Conservation (phyloP, 768 basidiomycete species). For the Botryobasidium botryosum region DNA sequence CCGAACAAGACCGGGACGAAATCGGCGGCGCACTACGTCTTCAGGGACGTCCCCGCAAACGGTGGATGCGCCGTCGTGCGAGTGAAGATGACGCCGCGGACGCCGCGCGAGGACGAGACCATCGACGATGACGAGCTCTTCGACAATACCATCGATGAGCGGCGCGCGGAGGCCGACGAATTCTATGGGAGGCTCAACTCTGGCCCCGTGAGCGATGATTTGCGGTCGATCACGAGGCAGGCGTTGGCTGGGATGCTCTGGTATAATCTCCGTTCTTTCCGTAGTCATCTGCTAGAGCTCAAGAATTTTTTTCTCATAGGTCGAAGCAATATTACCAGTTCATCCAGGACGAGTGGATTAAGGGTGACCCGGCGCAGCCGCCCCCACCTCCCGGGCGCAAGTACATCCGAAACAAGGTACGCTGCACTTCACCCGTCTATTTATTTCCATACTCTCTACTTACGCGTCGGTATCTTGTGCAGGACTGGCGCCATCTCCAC, state of each 20-base stretch:
- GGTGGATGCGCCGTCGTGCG: slow-evolving; percentile 93
- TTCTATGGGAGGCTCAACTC: slow-evolving; percentile 70
- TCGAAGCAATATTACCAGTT: slow-evolving; percentile 95
- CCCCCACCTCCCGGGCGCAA: slow-evolving; percentile 82
- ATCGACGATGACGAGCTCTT: slow-evolving; percentile 76
- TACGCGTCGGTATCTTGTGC: slow-evolving; percentile 11
- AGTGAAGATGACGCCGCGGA: slow-evolving; percentile 68
- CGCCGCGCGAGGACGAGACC: slow-evolving; percentile 53
- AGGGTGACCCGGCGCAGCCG: slow-evolving; percentile 88
- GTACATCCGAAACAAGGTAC: slow-evolving; percentile 60
- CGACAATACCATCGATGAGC: slow-evolving; percentile 75
- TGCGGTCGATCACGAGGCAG: slow-evolving; percentile 91
- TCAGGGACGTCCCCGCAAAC: slow-evolving; percentile 66
- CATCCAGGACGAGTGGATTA: slow-evolving; percentile 88
- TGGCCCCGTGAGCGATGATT: slow-evolving; percentile 76
- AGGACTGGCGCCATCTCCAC: slow-evolving; percentile 94
- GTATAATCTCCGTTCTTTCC: slow-evolving; percentile 20
- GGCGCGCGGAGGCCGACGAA: slow-evolving; percentile 85
- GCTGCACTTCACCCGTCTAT: slow-evolving; percentile 13
- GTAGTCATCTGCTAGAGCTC: not conserved
- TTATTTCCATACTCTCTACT: not conserved
- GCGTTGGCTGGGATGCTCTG: slow-evolving; percentile 93
- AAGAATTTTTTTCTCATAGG: slow-evolving; percentile 12
- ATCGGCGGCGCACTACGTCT: slow-evolving; percentile 77
- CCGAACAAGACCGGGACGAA: slow-evolving; percentile 80